phyloP scores from a whole-genome alignment of 2,329 filamentous ascomycete genomes.

The Phaeosphaeriaceae sp. region DNA sequence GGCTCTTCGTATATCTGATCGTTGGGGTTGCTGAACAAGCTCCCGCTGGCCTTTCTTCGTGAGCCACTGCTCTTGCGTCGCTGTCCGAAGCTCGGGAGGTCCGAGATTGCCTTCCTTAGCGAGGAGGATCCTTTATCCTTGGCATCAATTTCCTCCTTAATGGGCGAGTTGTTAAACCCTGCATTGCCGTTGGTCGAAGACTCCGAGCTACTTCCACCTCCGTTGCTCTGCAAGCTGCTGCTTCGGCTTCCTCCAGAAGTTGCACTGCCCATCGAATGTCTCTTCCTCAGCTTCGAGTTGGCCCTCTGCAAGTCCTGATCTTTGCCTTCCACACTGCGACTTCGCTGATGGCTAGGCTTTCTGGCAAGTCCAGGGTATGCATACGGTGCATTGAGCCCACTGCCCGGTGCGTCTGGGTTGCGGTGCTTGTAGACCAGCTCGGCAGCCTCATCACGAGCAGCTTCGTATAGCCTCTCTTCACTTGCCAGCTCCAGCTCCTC shows the following conservation, averaged over 20 bases:
- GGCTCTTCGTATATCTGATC: conserved; percentile 93
- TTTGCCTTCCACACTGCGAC: conserved; percentile 49
- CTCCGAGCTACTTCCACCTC: conserved; percentile 40
- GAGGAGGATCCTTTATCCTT: conserved; percentile 42
- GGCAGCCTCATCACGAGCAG: conserved; percentile 78
- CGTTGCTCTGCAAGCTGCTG: conserved; percentile 50
- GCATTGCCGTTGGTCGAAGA: conserved; percentile 17
- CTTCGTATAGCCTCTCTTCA: conserved; percentile 70
- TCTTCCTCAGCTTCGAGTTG: conserved; percentile 43
- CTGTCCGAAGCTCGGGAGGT: conserved; percentile 38
- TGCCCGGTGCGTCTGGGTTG: conserved; percentile 71
- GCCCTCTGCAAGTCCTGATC: conserved; percentile 42
- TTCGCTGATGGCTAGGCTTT: conserved; percentile 73
- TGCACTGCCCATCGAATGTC: conserved; percentile 47
- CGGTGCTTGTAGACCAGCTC: conserved; percentile 82
- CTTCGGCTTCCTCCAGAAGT: conserved; percentile 40
- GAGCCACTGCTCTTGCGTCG: conserved; percentile 69
- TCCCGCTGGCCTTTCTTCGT: conserved; percentile 74
- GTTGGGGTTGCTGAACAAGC: conserved; percentile 72
- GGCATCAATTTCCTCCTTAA: conserved; percentile 25
- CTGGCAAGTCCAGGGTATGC: conserved; percentile 68
- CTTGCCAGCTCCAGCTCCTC: conserved; percentile 75
- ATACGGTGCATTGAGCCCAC: conserved; percentile 57
- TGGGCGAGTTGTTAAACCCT: conserved; percentile 27
- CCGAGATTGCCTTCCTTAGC: conserved; percentile 41